Conservation (phyloP, 202 grass and related monocot genomes). For the Panicum virgatum region DNA sequence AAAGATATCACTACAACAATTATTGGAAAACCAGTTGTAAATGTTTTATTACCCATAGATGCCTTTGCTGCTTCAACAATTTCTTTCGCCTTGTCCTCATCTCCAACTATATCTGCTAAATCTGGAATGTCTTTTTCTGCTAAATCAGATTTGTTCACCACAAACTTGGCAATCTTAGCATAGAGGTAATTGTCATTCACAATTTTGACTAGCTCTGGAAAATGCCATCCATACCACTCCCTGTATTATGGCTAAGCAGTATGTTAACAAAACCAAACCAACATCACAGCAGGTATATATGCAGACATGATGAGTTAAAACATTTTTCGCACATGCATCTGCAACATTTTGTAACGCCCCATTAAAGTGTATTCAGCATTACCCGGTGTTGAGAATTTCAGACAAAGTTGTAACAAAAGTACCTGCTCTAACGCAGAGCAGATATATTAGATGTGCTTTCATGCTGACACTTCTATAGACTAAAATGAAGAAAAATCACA, state of each 20-base stretch:
- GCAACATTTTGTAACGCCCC: background rate
- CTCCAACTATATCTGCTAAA: constrained; percentile 56
- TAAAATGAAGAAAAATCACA: background rate
- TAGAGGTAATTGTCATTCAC: constrained; percentile 91
- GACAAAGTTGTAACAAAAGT: background rate
- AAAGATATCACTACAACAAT: no score
- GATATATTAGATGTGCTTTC: background rate
- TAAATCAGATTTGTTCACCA: constrained; percentile 66
- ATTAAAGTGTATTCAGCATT: background rate
- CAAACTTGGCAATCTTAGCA: constrained; percentile 69
- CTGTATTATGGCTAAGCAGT: constrained; percentile 44
- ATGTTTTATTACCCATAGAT: constrained; percentile 48
- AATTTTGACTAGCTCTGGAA: constrained; percentile 82
- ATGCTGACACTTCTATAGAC: background rate
- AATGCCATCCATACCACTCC: constrained; percentile 90
- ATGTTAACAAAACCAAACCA: background rate
- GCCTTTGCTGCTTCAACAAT: constrained; percentile 83
- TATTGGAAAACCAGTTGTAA: background rate
- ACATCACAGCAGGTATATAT: background rate
- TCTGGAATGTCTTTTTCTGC: constrained; percentile 55
- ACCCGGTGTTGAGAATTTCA: background rate
- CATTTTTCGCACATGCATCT: background rate
- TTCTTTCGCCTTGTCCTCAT: constrained; percentile 80
- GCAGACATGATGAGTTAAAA: background rate
- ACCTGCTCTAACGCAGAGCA: background rate